phyloP scores from a whole-genome alignment of 371 early-diverging fungal genomes.

The Rhizopus sp. region DNA sequence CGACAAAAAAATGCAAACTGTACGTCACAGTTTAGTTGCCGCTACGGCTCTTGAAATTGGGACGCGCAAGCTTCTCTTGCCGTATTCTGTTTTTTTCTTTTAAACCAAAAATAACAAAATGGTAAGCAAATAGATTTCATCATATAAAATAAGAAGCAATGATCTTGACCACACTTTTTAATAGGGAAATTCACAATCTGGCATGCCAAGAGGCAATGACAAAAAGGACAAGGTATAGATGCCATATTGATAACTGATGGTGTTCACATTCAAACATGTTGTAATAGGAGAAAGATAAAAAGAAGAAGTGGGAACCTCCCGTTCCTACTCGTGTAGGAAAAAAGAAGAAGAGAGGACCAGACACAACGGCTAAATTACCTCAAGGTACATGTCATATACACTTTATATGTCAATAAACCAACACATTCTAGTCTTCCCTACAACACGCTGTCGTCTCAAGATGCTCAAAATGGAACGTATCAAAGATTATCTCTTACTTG shows the following conservation, averaged over 20 bases:
- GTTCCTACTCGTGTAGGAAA: constrained; percentile 97
- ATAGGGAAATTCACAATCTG: constrained; percentile 80
- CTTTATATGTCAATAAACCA: not conserved
- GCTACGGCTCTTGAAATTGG: not conserved
- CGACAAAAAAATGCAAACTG: too few relatives aligned
- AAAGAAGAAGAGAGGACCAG: constrained; percentile 97
- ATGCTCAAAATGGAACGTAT: constrained; percentile 95
- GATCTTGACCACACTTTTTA: not conserved
- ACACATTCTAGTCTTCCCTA: constrained; percentile 81
- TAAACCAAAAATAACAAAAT: not conserved
- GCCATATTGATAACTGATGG: not conserved
- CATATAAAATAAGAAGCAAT: not conserved
- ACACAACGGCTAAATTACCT: constrained; percentile 91
- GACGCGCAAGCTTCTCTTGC: not conserved
- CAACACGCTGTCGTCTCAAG: constrained; percentile 96
- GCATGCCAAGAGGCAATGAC: constrained; percentile 62
- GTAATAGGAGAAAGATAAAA: constrained; percentile 71
- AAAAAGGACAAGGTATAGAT: constrained; percentile 59
- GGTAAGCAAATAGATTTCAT: not conserved
- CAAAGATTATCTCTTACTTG: constrained; percentile 96
- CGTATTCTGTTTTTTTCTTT: not conserved
- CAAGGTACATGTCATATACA: constrained; percentile 57
- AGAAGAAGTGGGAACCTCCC: constrained; percentile 99
- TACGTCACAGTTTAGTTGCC: not conserved
- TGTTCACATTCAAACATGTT: too few relatives aligned